Conservation (phyloP, 345 rosid species). For the Rhizophora apiculata region DNA sequence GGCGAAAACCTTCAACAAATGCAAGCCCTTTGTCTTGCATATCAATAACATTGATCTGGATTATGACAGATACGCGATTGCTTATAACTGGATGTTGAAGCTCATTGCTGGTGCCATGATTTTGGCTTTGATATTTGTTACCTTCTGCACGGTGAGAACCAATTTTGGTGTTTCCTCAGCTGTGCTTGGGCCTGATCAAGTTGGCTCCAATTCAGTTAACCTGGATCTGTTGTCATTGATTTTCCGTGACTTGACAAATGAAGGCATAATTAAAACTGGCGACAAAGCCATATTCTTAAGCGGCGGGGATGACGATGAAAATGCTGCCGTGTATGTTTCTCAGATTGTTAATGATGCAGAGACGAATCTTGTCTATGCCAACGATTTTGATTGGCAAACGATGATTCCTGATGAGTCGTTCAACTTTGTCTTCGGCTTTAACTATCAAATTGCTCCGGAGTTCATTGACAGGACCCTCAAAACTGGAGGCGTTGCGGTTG, state of each 20-base stretch:
- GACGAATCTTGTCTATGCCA: constrained; percentile 35
- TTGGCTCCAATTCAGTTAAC: not conserved
- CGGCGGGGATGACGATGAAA: constrained; percentile 22
- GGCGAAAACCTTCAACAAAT: constrained; percentile 30
- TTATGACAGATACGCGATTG: constrained; percentile 19
- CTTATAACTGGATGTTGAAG: constrained; percentile 34
- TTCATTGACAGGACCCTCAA: constrained; percentile 61
- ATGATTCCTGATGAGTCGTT: constrained; percentile 36
- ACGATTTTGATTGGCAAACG: constrained; percentile 41
- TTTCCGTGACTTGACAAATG: constrained; percentile 49
- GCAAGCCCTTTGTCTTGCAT: constrained; percentile 14
- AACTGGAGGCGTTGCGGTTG: constrained; percentile 52
- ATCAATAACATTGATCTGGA: constrained; percentile 3
- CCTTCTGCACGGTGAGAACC: constrained; percentile 31
- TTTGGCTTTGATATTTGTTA: constrained; percentile 42
- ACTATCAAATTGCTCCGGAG: constrained; percentile 26
- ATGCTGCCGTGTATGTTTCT: constrained; percentile 22
- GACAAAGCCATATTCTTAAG: constrained; percentile 43
- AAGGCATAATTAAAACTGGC: constrained; percentile 47
- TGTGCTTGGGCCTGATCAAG: too few species aligned
- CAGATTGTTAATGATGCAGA: constrained; percentile 25
- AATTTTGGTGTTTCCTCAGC: constrained; percentile 11
- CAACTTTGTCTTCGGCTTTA: constrained; percentile 44
- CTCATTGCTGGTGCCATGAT: constrained; percentile 37
- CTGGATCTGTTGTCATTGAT: constrained; percentile 29